Conservation (phyloP, 768 basidiomycete species). For the Mycena pura region DNA sequence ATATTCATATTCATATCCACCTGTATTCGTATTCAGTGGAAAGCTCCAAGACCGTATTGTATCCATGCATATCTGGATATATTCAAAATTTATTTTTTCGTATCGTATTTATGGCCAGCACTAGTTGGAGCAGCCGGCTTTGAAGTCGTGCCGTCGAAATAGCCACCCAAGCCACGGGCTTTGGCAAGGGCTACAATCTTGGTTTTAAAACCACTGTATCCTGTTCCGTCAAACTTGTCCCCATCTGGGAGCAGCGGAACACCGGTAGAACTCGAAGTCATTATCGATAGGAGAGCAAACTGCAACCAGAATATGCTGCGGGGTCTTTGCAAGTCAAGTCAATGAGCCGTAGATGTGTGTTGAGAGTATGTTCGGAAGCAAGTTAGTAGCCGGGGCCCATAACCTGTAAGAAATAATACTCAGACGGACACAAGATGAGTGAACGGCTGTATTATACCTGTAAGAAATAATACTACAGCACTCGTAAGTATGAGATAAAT, state of each 20-base stretch:
- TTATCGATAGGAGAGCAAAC: neutral
- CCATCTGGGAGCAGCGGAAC: slow-evolving; percentile 29
- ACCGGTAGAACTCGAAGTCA: slow-evolving; percentile 12
- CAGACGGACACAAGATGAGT: neutral
- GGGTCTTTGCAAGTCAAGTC: neutral
- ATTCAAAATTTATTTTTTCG: no score
- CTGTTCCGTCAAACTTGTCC: slow-evolving; percentile 30
- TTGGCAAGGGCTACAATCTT: slow-evolving; percentile 17
- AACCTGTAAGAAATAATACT: neutral
- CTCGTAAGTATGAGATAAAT: neutral
- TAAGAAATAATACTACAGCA: neutral
- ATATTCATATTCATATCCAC: no score
- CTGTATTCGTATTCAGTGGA: no score
- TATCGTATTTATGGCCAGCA: no score
- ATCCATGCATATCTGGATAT: no score
- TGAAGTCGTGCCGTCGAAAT: slow-evolving; percentile 30
- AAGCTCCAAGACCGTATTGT: no score
- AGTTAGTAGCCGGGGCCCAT: neutral
- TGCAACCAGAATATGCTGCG: neutral
- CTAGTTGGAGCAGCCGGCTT: neutral
- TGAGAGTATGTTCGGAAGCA: neutral
- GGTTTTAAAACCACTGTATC: slow-evolving; percentile 24
- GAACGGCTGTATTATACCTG: neutral
- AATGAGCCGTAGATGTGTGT: neutral
- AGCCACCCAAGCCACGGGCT: slow-evolving; percentile 25